Conservation (phyloP, 2,329 filamentous ascomycete genomes). For the Alternaria longipes region DNA sequence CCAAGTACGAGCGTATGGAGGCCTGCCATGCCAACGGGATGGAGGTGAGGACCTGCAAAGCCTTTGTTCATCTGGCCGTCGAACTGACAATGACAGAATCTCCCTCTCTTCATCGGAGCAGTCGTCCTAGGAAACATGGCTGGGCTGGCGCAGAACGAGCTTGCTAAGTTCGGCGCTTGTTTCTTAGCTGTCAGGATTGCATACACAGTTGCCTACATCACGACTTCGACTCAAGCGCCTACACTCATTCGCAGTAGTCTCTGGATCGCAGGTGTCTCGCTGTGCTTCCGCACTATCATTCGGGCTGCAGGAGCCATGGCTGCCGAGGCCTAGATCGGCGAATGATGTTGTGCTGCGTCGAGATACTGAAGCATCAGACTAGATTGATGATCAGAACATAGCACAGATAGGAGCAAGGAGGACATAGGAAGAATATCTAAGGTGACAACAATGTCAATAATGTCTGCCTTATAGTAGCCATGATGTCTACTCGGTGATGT, state of each 20-base stretch:
- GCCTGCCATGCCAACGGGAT: conserved; percentile 58
- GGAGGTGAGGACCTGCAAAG: conserved; percentile 37
- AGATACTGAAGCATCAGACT: background rate
- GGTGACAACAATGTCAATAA: background rate
- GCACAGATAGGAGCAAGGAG: background rate
- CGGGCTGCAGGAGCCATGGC: conserved; percentile 36
- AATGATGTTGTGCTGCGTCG: background rate
- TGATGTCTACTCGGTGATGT: conserved; percentile 1
- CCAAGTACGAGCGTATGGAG: conserved; percentile 56
- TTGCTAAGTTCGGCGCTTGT: conserved; percentile 48
- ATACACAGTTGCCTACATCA: conserved; percentile 53
- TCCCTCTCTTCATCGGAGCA: conserved; percentile 57
- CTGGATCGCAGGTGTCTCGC: conserved; percentile 26
- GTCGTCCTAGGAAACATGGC: conserved; percentile 57
- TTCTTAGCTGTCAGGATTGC: conserved; percentile 50
- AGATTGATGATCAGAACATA: background rate
- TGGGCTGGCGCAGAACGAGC: conserved; percentile 42
- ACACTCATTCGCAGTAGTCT: conserved; percentile 31
- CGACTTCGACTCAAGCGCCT: conserved; percentile 33
- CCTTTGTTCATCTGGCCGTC: background rate
- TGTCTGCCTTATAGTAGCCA: background rate
- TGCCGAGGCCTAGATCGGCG: background rate
- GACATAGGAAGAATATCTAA: background rate
- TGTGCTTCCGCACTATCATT: conserved; percentile 37
- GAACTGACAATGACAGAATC: conserved; percentile 36